Base-by-base conservation (phyloP, 73 alveolate genomes). In the Stentor roeselii region DNA sequence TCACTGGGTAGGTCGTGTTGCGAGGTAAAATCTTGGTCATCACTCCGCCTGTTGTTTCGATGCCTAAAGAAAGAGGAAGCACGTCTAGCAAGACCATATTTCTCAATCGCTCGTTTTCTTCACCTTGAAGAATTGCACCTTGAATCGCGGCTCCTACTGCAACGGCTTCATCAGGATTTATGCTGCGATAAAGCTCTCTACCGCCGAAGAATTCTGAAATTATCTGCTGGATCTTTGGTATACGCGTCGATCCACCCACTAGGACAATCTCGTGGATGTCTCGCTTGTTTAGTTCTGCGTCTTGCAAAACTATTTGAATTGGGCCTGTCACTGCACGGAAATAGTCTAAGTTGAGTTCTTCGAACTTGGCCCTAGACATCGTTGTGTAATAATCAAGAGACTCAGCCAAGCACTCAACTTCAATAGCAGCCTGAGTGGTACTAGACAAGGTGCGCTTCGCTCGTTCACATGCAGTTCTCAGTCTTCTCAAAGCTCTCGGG, bases 81-180 rank as follows among this genome's bases (percentile, higher is more conserved):
- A 96, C 98, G 88, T 96, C 99, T 67, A 87, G 32, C 35, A 87
- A 60, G 42, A 87, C 60, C 39, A 87, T 36, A 42, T 59, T 82
- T 85, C 80, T 88, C 74, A 86, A 88, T 61, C 78, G 75, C 61
- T 80, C 88, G 80, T 86, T 76, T 38, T 88, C 76, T 76, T 60
- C 85, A 21, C 93, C 96, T 27, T 89, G 80, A 42, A 90, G 86
- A 31, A 92, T 87, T 3, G 93, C 97, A n/a, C 95, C 97, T 87
- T 87, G 87, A 40, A 92, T 95, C 36, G 97, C 95, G 14, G 97
- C 97, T 84, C 93, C 97, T 87, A 93, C 95, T 59, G 99, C 99
- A 78, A 98, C 99, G 3, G 99, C 99, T 86, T 96, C 98, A 89
- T 95, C 98, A 3, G 99, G 99, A 90, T 97, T 95, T 87, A 96